Percentiles rank a stretch among this genome's conserved stretches.
Conservation (phyloP, 1,284 basidiomycete species). For the Ganoderma multipileum region DNA sequence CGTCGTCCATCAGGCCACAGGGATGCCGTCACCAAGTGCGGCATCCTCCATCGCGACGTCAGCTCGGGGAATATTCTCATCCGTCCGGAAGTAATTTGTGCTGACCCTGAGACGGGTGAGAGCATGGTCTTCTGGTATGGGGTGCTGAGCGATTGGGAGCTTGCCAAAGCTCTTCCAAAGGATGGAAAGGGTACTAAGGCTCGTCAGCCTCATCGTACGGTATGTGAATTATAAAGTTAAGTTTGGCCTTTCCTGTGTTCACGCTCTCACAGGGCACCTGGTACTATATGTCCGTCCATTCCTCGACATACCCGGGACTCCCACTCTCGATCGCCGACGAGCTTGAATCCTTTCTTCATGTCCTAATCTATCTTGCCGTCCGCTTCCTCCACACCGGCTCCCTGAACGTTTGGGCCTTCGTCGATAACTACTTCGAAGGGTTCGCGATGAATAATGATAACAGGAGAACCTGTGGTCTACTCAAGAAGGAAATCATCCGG, state of each 20-base stretch:
- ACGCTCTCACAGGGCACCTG: conserved; percentile 19
- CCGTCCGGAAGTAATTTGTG: conserved; percentile 1
- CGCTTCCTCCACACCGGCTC: conserved; percentile 8
- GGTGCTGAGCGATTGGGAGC: conserved; percentile 24
- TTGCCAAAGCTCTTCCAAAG: conserved; percentile 6
- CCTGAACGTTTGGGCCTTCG: not conserved
- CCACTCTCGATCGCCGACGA: conserved; percentile 17
- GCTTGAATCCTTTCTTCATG: conserved; percentile 23
- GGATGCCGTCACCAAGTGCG: conserved; percentile 6
- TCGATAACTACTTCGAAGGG: conserved; percentile 10
- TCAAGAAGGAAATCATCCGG: not conserved
- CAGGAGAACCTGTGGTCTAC: not conserved
- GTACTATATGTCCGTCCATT: conserved; percentile 19
- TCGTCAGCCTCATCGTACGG: conserved; percentile 11
- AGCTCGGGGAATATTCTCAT: conserved; percentile 14
- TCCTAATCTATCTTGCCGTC: conserved; percentile 17
- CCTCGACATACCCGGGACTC: not conserved
- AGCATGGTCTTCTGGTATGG: conserved; percentile 1
- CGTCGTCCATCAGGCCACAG: not conserved
- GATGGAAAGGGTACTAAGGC: not conserved
- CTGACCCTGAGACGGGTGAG: not conserved
- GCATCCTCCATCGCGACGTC: not conserved
- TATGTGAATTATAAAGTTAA: not conserved
- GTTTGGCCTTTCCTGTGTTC: too few species aligned
- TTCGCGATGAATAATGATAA: not conserved